phyloP scores from a whole-genome alignment of 2,329 filamentous ascomycete species.

The Scedosporium dehoogii region DNA sequence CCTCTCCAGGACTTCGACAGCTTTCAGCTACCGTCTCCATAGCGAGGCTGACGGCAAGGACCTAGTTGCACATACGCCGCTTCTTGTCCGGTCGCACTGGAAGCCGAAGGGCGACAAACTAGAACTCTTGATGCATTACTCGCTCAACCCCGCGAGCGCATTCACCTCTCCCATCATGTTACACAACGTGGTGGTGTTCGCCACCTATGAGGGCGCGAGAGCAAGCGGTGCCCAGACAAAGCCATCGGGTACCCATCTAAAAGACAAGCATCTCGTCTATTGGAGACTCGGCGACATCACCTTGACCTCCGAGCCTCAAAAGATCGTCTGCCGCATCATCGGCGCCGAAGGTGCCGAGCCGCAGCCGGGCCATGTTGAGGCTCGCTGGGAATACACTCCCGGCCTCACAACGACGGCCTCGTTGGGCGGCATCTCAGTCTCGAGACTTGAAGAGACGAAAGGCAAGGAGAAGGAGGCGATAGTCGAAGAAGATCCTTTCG shows the following conservation, averaged over 20 bases:
- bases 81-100: constrained; percentile 68
- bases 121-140: constrained; percentile 78
- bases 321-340: constrained; percentile 73
- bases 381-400: constrained; percentile 59
- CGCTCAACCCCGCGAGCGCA: constrained; percentile 61
- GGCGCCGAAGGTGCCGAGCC: constrained; percentile 62
- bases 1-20: constrained; percentile 65
- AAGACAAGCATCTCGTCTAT: constrained; percentile 67
- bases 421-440: constrained; percentile 53
- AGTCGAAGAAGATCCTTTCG: constrained; percentile 51
- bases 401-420: constrained; percentile 24
- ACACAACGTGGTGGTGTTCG: constrained; percentile 66
- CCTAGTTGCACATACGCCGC: constrained; percentile 52
- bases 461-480: constrained; percentile 41
- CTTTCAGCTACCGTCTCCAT: constrained; percentile 88
- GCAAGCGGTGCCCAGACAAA: constrained; percentile 65
- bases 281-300: constrained; percentile 73
- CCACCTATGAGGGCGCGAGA: constrained; percentile 57
- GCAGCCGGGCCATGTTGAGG: constrained; percentile 68
- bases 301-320: constrained; percentile 54
- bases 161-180: constrained; percentile 31
- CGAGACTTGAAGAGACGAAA: constrained; percentile 37
- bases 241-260: constrained; percentile 67
- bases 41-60: constrained; percentile 44
- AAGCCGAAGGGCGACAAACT: constrained; percentile 76